Percentiles rank a stretch among this genome's conserved stretches.
phyloP scores from a whole-genome alignment of 164 flowering plant species.

The Euptelea pleiosperma region DNA sequence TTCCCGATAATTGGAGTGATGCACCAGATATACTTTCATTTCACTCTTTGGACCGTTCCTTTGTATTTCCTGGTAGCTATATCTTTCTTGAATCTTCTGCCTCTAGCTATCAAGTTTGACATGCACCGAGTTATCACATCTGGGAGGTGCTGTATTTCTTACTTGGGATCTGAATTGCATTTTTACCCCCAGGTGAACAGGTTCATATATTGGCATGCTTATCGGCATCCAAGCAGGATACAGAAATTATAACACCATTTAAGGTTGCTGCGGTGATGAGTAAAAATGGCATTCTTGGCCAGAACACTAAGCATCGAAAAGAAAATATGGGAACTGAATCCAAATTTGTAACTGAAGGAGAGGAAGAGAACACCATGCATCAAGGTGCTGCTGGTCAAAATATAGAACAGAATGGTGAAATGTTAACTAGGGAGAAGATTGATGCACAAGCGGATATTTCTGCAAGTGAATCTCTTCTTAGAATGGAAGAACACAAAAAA shows the following conservation, averaged over 20 bases:
- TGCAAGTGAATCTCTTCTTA: conserved; percentile 75
- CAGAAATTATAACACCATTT: conserved; percentile 86
- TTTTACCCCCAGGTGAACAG: conserved; percentile 71
- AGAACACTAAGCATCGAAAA: conserved; percentile 39
- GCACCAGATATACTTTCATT: conserved; percentile 62
- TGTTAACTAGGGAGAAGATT: conserved; percentile 20
- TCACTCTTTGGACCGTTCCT: conserved; percentile 68
- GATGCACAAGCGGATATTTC: conserved; percentile 46
- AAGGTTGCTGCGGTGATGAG: conserved; percentile 88
- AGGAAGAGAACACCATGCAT: conserved; percentile 14
- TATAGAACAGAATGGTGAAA: conserved; percentile 38
- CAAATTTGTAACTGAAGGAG: conserved; percentile 17
- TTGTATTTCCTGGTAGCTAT: conserved; percentile 83
- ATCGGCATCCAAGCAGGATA: conserved; percentile 72
- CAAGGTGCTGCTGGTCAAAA: conserved; percentile 27
- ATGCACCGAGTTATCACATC: not conserved
- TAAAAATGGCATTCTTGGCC: conserved; percentile 52
- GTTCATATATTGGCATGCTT: conserved; percentile 81
- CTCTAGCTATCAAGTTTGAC: conserved; percentile 12
- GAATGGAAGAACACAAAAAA: conserved; percentile 75
- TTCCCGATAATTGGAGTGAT: conserved; percentile 73
- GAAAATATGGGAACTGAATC: conserved; percentile 26
- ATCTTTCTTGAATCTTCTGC: conserved; percentile 11
- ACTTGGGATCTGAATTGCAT: conserved; percentile 8
- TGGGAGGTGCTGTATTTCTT: not conserved